Conservation (phyloP, 441 rosid species). For the Geranium incanum region DNA sequence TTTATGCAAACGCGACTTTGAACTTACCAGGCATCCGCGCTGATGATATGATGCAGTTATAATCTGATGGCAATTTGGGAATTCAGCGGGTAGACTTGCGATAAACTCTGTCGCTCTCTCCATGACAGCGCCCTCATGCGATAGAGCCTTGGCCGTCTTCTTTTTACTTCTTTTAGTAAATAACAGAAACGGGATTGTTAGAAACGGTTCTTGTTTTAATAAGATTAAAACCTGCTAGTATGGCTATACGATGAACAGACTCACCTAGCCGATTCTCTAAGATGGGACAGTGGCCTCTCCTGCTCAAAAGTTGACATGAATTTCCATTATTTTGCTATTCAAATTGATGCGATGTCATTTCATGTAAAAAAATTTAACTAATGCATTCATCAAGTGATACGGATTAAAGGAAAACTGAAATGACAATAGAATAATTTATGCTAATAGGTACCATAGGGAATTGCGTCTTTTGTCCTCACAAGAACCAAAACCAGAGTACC, state of each 20-base stretch:
- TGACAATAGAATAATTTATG: background rate
- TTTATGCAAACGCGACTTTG: background rate
- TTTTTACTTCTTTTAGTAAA: background rate
- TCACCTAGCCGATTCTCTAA: background rate
- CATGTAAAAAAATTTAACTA: background rate
- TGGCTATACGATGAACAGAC: background rate
- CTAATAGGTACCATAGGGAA: background rate
- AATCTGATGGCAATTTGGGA: background rate
- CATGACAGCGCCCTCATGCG: background rate
- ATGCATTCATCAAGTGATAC: background rate
- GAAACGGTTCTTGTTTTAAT: background rate
- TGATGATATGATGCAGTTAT: background rate
- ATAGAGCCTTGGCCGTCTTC: background rate
- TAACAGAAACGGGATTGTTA: background rate
- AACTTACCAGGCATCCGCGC: background rate
- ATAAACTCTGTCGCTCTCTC: background rate
- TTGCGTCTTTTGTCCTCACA: background rate
- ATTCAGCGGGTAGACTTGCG: background rate
- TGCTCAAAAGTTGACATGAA: background rate
- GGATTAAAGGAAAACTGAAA: background rate
- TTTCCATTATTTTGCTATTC: background rate
- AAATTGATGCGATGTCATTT: background rate
- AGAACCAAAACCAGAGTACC: background rate
- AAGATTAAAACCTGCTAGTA: background rate
- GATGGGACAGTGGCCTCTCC: background rate